Conservation (phyloP, 495 filamentous ascomycete species). For the Lasiosphaeria miniovina region DNA sequence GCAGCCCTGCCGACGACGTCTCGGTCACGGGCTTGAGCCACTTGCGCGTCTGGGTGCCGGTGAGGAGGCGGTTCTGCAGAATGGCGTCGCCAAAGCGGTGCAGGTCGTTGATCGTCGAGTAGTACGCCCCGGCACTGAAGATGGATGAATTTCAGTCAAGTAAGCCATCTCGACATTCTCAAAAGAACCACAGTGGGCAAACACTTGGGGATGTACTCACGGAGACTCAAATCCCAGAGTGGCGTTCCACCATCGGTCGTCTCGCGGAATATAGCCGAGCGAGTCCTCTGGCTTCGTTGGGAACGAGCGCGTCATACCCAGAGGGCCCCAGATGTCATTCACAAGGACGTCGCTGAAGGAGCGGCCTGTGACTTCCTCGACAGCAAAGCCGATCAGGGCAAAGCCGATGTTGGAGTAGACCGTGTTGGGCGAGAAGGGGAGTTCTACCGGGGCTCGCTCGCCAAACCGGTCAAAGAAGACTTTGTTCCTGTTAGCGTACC, state of each 20-base stretch:
- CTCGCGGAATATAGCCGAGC: conserved; percentile 40
- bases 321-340: conserved; percentile 35
- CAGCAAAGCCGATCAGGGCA: conserved; percentile 36
- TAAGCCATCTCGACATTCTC: not conserved
- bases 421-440: conserved; percentile 32
- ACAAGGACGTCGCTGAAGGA: conserved; percentile 30
- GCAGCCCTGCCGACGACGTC: conserved; percentile 41
- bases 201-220: conserved; percentile 29
- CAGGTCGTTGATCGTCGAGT: conserved; percentile 54
- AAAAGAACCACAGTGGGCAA: not conserved
- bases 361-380: conserved; percentile 36
- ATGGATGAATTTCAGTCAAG: conserved; percentile 6
- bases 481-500: not conserved
- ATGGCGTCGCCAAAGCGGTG: conserved; percentile 48
- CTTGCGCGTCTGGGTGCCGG: conserved; percentile 41
- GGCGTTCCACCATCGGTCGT: conserved; percentile 39
- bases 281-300: conserved; percentile 29
- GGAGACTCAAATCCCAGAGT: conserved; percentile 44
- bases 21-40: conserved; percentile 55
- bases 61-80: conserved; percentile 44
- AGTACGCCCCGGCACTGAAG: conserved; percentile 45
- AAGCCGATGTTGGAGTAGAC: conserved; percentile 44
- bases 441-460: conserved; percentile 34
- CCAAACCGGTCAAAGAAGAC: conserved; percentile 36
- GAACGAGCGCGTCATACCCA: conserved; percentile 41